phyloP scores from a whole-genome alignment of 805 yeast genomes.

The Huiozyma sinensis region DNA sequence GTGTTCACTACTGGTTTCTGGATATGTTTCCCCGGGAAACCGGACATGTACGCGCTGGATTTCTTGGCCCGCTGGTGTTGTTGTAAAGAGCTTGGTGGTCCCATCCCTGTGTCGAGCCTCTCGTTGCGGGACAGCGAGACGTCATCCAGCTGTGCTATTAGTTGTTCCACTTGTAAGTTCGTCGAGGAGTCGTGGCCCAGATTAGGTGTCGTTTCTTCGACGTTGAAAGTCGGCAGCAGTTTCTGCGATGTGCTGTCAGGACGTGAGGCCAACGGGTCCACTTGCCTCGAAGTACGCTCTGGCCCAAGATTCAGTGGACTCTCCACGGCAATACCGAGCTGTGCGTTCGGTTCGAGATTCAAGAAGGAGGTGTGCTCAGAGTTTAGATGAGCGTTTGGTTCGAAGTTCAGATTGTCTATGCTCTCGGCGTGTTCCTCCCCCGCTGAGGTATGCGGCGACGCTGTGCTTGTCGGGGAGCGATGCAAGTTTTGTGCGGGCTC shows the following conservation, averaged over 20 bases:
- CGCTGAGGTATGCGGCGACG: neutral
- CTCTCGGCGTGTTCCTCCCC: neutral
- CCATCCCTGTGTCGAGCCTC: constrained; percentile 1
- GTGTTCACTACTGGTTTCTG: constrained; percentile 2
- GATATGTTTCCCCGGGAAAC: constrained; percentile 8
- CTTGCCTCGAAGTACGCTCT: neutral
- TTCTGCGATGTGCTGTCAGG: neutral
- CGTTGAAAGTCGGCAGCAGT: neutral
- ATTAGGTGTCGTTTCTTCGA: neutral
- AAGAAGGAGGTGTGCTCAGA: constrained; percentile 1
- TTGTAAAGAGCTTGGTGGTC: neutral
- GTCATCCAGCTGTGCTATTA: constrained; percentile 23
- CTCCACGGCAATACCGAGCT: neutral
- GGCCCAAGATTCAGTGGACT: neutral
- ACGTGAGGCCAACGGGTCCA: neutral
- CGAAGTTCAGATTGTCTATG: constrained; percentile 11
- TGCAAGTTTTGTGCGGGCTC: no score
- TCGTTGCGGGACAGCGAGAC: constrained; percentile 20
- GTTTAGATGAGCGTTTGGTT: constrained; percentile 10
- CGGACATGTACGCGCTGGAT: constrained; percentile 29
- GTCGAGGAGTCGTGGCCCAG: constrained; percentile 7
- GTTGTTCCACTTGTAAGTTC: constrained; percentile 20
- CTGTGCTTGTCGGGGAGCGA: no score
- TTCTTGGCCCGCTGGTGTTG: constrained; percentile 11
- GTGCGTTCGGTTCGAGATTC: neutral